Evolutionary conservation across 768 basidiomycete species (phyloP).

Genomic region (Leccinum pellstonianum): DNA sequence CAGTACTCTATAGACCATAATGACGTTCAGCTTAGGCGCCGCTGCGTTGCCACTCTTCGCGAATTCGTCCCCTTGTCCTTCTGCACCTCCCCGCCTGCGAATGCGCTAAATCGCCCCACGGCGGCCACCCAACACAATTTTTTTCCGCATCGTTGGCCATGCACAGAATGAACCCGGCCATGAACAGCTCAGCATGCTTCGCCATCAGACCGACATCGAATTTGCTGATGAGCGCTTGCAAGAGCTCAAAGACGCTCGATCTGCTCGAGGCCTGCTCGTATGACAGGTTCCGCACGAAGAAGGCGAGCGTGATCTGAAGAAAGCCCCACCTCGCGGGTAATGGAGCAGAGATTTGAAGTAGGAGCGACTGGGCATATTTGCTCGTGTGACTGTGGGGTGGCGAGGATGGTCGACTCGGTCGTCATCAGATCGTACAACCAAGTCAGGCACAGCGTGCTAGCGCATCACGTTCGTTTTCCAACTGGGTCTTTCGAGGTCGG

Average conservation of each 20-base stretch:
- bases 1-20: neutral
- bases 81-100: conserved; percentile 74
- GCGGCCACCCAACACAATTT: conserved; percentile 88
- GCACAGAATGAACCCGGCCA: conserved; percentile 88
- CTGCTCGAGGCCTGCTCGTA: conserved; percentile 91
- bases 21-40: neutral
- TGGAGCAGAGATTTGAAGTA: conserved; percentile 85
- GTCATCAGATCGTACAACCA: conserved; percentile 94
- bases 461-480: conserved; percentile 84
- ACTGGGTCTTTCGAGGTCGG: conserved; percentile 86
- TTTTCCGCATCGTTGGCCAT: conserved; percentile 89
- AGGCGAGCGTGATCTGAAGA: conserved; percentile 83
- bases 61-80: conserved; percentile 45
- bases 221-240: conserved; percentile 73
- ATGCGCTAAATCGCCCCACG: conserved; percentile 70
- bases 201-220: conserved; percentile 69
- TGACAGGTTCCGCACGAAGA: conserved; percentile 88
- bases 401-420: conserved; percentile 85
- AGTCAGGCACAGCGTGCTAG: conserved; percentile 87
- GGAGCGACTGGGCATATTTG: conserved; percentile 85
- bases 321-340: conserved; percentile 94
- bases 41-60: conserved; percentile 59
- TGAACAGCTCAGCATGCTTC: conserved; percentile 86
- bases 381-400: conserved; percentile 95
- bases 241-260: conserved; percentile 46